phyloP scores from a whole-genome alignment of 768 basidiomycete genomes.

The Xerocomellus chrysenteron region DNA sequence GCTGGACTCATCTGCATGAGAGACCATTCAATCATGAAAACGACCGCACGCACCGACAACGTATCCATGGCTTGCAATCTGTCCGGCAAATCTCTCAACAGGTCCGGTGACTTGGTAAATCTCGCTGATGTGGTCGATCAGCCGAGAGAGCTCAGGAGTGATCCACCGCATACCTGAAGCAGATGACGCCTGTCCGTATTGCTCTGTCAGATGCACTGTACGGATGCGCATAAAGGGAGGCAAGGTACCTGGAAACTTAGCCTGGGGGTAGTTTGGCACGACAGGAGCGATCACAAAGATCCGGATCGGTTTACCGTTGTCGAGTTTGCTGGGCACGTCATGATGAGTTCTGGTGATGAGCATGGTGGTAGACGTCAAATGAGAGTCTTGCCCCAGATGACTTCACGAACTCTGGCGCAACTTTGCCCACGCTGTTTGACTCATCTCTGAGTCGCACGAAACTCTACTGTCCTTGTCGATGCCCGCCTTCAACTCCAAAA shows the following conservation, averaged over 20 bases:
- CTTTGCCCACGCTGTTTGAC: background rate
- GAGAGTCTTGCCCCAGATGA: background rate
- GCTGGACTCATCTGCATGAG: slow-evolving; percentile 41
- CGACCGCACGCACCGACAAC: slow-evolving; percentile 60
- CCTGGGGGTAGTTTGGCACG: slow-evolving; percentile 80
- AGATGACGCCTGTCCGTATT: slow-evolving; percentile 60
- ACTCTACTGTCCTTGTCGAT: too few relatives aligned
- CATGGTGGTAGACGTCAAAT: slow-evolving; percentile 46
- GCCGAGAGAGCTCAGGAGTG: background rate
- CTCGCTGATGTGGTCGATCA: slow-evolving; percentile 52
- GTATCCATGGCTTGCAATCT: slow-evolving; percentile 85
- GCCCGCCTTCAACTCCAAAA: too few relatives aligned
- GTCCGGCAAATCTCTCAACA: slow-evolving; percentile 88
- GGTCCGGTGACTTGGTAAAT: slow-evolving; percentile 98
- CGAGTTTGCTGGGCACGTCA: slow-evolving; percentile 72
- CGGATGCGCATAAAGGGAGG: background rate
- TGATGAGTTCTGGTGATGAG: slow-evolving; percentile 76
- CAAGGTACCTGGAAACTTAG: slow-evolving; percentile 78
- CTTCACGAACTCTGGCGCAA: background rate
- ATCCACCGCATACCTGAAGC: slow-evolving; percentile 59
- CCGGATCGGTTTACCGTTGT: slow-evolving; percentile 64
- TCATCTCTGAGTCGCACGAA: too few relatives aligned
- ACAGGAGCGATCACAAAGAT: slow-evolving; percentile 82
- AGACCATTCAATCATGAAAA: background rate
- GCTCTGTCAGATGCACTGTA: background rate